Evolutionary conservation across 2,329 filamentous ascomycete species (phyloP), one percentile per base, ranked within the genome.

Genomic region (Cladobotryum protrusum): DNA sequence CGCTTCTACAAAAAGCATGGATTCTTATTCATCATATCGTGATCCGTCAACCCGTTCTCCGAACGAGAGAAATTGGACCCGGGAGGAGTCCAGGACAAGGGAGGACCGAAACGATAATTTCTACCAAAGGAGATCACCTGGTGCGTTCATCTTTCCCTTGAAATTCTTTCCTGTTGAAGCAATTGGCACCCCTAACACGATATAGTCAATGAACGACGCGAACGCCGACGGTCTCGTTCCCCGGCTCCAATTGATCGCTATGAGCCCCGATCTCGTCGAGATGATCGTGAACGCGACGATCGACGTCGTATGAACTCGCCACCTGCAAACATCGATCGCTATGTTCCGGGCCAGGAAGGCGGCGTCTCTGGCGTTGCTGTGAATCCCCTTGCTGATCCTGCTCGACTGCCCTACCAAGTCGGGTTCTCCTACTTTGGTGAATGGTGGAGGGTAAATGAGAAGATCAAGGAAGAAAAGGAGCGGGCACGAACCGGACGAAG

Each of bases 361-460:
- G 62, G 63, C 33, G 71, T 78, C 15, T 68, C 78, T 13, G 72
- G 59, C 9, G 35, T 72, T 18, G 61, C 74, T 1, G 68, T 74
- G 15, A 91, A 91, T 57, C 86, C 86, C 8, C 71, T 92, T 3
- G 75, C 79, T 12, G 86, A 92, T 54, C 87, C 87, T 2, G 75
- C 86, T 58, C 81, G 81, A 53, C 74, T 92, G 9, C 81, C 86
- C 3, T 90, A 86, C 55, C 87, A 92, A 63, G 87, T 91, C 49
- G 87, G 87, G 2, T 92, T 92, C 67, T 91, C 87, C 13, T 92
- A 86, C 67, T 92, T 89, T 60, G 84, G 87, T 15, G 87, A 92
- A 66, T 92, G 87, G 87, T 92, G 87, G 87, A 81, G 87, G 53
- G 75, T 84, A 57, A 89, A 91, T 58, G 86, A 91, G 65, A 83